These are phyloP conservation scores for Lentinula lateritia DNA, from an alignment of 768 basidiomycete genomes.

Conservation along the genomic window DNA sequence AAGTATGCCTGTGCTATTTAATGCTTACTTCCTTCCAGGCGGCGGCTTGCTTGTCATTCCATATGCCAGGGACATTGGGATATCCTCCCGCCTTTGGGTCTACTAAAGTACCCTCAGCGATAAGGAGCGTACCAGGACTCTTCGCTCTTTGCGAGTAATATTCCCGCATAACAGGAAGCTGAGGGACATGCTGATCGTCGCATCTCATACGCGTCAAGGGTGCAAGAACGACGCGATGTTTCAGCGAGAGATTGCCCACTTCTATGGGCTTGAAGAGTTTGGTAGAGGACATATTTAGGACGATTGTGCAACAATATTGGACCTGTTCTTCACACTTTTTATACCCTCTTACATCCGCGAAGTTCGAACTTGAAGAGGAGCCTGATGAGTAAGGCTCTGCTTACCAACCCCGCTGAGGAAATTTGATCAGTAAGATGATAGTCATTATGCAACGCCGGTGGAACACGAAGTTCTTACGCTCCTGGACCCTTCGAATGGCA, in stretches of 20 bases:
- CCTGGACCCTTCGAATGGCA: too few species aligned
- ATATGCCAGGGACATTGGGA: conserved; percentile 33
- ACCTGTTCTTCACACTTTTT: background rate
- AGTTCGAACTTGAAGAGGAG: too few species aligned
- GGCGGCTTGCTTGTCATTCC: conserved; percentile 35
- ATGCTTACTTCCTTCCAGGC: conserved; percentile 36
- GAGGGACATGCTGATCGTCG: conserved; percentile 23
- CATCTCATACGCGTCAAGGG: conserved; percentile 40
- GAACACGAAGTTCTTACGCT: too few species aligned
- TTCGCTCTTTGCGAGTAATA: conserved; percentile 22
- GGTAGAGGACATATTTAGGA: background rate
- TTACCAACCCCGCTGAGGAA: too few species aligned
- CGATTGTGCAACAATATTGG: background rate
- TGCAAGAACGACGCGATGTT: conserved; percentile 43
- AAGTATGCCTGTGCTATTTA: background rate
- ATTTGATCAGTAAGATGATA: too few species aligned
- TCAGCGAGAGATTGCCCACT: conserved; percentile 28
- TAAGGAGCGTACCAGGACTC: conserved; percentile 25
- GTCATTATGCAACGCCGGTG: too few species aligned
- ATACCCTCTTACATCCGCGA: too few species aligned
- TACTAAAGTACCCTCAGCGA: conserved; percentile 35
- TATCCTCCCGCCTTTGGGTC: conserved; percentile 24
- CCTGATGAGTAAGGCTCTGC: too few species aligned
- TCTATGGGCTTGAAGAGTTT: conserved; percentile 32
- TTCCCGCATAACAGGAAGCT: conserved; percentile 19